phyloP scores from a whole-genome alignment of 2,329 filamentous ascomycete species.

The Beauveria bassiana region DNA sequence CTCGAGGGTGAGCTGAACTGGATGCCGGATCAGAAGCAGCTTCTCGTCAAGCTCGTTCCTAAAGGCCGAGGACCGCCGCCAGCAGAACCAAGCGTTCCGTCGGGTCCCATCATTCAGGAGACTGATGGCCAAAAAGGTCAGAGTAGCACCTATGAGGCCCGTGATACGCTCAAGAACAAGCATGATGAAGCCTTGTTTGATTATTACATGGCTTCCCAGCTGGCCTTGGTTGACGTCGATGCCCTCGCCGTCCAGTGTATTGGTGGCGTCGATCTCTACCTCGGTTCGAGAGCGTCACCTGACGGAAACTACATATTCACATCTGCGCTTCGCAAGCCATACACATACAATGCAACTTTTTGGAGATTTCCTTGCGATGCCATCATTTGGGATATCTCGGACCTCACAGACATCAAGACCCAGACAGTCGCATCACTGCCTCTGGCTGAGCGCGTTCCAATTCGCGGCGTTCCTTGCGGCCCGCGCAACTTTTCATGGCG shows the following conservation, averaged over 20 bases:
- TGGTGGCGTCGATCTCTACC: neutral
- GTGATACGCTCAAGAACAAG: conserved; percentile 4
- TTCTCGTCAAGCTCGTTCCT: conserved; percentile 6
- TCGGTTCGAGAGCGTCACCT: neutral
- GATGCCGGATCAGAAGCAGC: conserved; percentile 4
- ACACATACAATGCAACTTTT: neutral
- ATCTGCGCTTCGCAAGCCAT: neutral
- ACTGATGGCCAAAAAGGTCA: conserved; percentile 5
- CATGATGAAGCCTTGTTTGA: conserved; percentile 6
- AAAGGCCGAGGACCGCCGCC: neutral
- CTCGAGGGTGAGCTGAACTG: neutral
- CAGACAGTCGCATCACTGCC: neutral
- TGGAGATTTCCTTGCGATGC: neutral
- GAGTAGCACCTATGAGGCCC: conserved; percentile 7
- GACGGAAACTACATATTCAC: neutral
- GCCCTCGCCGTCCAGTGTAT: neutral
- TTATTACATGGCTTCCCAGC: conserved; percentile 2
- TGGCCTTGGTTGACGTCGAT: neutral
- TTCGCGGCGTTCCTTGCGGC: neutral
- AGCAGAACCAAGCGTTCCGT: neutral
- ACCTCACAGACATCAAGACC: neutral
- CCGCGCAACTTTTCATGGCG: conserved; percentile 1
- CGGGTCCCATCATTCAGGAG: conserved; percentile 1
- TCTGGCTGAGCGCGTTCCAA: neutral
- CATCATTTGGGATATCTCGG: neutral